Evolutionary conservation across 2,329 filamentous ascomycete species (phyloP), one percentile per base, ranked within the genome.

Genomic region (Tricladium varicosporioides): DNA sequence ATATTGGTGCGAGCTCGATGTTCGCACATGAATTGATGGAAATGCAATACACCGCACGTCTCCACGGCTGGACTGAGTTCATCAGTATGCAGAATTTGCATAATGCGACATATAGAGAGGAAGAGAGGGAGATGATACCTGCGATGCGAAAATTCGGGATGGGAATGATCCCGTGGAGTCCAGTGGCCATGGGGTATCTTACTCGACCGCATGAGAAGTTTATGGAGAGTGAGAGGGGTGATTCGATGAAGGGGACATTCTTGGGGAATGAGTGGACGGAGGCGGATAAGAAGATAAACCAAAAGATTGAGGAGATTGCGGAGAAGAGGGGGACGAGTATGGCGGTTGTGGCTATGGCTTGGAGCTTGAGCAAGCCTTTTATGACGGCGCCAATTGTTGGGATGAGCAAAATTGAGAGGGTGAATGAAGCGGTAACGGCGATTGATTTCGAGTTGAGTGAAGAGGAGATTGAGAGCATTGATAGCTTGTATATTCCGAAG

Each of bases 51-150:
- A 60, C 54, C 1, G 62, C 59, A 14, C 51, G 49, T n/a, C 33
- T 63, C 67, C 66, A 83, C 51, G 78, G 80, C 16, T 85, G 81
- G 82, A 82, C 79, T 5, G 80, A 84, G 67, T 85, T 86, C 62
- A 73, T 84, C 57, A 77, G 73, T 1, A 85, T 85, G 82, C 82
- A 85, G 60, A 81, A 81, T 27, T 75, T 79, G 48, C 78, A 85
- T 64, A 84, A 83, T 61, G 72, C 82, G 0, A 67, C 80, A 1
- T 84, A 85, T 66, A 76, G 85, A 5, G 85, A 88, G 62, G 85
- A 87, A 59, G 76, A 79, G 67, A 63, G 63, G 18, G 70, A 72
- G 58, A 72, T 72, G 69, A 56, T 64, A 16, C 62, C 62, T 1
- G 50, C 53, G 1, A 40, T 64, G 44, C 32, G 59, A 33, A 64